These are phyloP conservation scores for Hypoxylon sp. DNA, from an alignment of 2,329 filamentous ascomycete species.

Conservation along the genomic window DNA sequence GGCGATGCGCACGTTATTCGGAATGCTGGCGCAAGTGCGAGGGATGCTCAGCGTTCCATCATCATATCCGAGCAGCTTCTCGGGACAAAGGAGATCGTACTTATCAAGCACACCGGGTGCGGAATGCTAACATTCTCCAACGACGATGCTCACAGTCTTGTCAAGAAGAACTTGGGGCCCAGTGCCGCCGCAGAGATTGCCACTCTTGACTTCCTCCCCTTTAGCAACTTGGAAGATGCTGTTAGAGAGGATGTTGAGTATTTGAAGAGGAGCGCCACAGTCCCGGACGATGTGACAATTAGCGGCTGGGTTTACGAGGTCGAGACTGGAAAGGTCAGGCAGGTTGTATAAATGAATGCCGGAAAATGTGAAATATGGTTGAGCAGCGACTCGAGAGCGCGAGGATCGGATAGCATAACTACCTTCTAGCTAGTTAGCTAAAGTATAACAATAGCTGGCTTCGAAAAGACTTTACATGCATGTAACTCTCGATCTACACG, in stretches of 20 bases:
- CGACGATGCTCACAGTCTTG: slow-evolving; percentile 66
- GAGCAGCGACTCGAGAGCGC: neutral
- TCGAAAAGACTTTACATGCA: slow-evolving; percentile 37
- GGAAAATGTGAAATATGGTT: neutral
- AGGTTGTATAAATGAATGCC: slow-evolving; percentile 58
- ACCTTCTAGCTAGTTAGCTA: neutral
- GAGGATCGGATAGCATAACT: neutral
- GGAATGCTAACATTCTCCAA: slow-evolving; percentile 81
- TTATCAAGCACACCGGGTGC: slow-evolving; percentile 82
- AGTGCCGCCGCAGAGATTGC: slow-evolving; percentile 63
- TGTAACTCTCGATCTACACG: neutral
- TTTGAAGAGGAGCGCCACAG: slow-evolving; percentile 70
- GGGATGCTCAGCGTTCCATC: slow-evolving; percentile 80
- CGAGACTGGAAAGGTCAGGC: slow-evolving; percentile 75
- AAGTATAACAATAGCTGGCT: slow-evolving; percentile 35
- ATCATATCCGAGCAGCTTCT: slow-evolving; percentile 85
- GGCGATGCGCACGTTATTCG: slow-evolving; percentile 86
- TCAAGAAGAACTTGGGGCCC: slow-evolving; percentile 71
- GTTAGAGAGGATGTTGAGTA: slow-evolving; percentile 76
- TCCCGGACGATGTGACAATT: slow-evolving; percentile 72
- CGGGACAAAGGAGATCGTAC: slow-evolving; percentile 79
- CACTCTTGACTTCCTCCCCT: slow-evolving; percentile 74
- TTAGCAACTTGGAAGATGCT: slow-evolving; percentile 73
- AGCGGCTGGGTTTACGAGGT: slow-evolving; percentile 86
- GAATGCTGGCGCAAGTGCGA: slow-evolving; percentile 77